Conservation (phyloP, 106 monocot genomes). For the Acorus calamus region DNA sequence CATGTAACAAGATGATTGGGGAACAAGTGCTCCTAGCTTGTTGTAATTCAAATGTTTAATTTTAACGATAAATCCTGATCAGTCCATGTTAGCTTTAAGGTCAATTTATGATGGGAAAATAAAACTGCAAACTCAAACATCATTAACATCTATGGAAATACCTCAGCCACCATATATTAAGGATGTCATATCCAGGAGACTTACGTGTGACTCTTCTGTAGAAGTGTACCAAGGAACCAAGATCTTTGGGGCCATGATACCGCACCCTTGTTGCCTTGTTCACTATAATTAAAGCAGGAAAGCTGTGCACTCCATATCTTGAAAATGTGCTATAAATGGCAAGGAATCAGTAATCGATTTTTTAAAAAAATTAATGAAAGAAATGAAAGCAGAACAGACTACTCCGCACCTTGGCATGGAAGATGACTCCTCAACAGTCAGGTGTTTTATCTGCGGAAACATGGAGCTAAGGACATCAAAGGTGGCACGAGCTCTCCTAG, state of each 20-base stretch:
- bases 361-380: no score
- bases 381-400: no score
- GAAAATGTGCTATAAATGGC: constrained; percentile 54
- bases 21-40: no score
- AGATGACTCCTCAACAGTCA: constrained; percentile 70
- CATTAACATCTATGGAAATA: no score
- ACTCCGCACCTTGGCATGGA: constrained; percentile 53
- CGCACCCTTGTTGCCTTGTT: constrained; percentile 31
- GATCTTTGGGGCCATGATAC: constrained; percentile 57
- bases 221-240: constrained; percentile 50
- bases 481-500: constrained; percentile 25
- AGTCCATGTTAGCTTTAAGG: no score
- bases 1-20: no score
- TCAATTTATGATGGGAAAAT: no score
- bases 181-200: not conserved
- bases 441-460: constrained; percentile 75
- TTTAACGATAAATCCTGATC: no score
- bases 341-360: not conserved
- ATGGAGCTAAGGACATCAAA: constrained; percentile 74
- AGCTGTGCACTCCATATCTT: constrained; percentile 69
- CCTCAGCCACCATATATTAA: not conserved
- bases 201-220: constrained; percentile 67
- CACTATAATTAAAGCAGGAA: constrained; percentile 61
- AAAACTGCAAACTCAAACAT: no score
- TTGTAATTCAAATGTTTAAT: no score